These are phyloP conservation scores for Leishmania gerbilli DNA, from an alignment of 208 protist species.

Conservation along the genomic window DNA sequence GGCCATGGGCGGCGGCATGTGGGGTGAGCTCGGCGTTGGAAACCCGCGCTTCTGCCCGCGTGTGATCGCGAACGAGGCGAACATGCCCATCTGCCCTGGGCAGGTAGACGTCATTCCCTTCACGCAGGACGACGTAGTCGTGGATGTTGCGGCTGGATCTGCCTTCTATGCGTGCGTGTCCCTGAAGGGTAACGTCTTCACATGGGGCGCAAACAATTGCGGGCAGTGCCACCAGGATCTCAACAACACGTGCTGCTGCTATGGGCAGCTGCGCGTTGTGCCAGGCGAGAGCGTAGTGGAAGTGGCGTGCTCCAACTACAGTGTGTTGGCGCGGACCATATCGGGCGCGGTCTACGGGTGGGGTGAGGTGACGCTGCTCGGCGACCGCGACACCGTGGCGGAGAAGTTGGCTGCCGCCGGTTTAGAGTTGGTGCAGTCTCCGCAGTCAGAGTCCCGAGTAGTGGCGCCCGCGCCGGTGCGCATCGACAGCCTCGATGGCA, in stretches of 20 bases:
- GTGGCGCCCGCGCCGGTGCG: constrained; percentile 41
- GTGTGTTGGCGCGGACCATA: constrained; percentile 62
- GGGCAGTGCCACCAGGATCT: constrained; percentile 64
- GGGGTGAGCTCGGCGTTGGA: constrained; percentile 78
- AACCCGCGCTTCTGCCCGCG: constrained; percentile 62
- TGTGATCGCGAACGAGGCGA: constrained; percentile 62
- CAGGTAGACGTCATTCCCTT: constrained; percentile 55
- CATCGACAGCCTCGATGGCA: constrained; percentile 36
- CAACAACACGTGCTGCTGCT: constrained; percentile 53
- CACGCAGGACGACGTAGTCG: constrained; percentile 44
- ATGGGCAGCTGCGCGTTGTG: constrained; percentile 44
- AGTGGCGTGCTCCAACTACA: constrained; percentile 67
- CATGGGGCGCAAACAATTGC: constrained; percentile 83
- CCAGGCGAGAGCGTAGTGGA: constrained; percentile 57
- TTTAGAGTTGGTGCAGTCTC: constrained; percentile 15
- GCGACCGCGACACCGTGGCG: constrained; percentile 38
- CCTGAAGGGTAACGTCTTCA: constrained; percentile 51
- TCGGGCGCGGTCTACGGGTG: constrained; percentile 71
- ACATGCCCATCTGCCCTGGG: constrained; percentile 63
- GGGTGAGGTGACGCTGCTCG: constrained; percentile 66
- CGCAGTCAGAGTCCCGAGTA: constrained; percentile 27
- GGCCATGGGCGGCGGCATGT: constrained; percentile 77
- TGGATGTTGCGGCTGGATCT: constrained; percentile 62
- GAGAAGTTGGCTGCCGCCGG: constrained; percentile 13
- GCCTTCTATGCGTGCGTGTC: constrained; percentile 63